Base-by-base conservation (phyloP, 2,329 filamentous ascomycete genomes). In the Nannizziopsis barbatae region DNA sequence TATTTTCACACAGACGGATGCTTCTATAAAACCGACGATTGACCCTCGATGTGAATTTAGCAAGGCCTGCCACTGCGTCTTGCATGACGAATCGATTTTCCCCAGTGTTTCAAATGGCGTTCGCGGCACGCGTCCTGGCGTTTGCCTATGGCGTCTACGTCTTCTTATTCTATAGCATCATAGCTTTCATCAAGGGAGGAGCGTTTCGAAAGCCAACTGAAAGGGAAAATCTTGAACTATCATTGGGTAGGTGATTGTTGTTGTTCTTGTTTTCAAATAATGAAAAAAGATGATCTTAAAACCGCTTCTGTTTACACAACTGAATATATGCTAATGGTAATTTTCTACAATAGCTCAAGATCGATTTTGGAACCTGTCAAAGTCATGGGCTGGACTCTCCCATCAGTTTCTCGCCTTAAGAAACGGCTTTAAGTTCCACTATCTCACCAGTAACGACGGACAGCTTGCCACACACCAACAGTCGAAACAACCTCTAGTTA, bases 371-470 rank as follows among this genome's bases (percentile, higher is more conserved):
- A 70, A 74, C 52, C 64, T 79, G 7, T 69, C 69, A 10, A 67
- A 69, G 44, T 60, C 67, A n/a, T 66, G 68, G 31, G 63, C 65
- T 9, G 69, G 67, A 12, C 65, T 76, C 37, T 65, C 61, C 17
- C 77, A 80, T 58, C 63, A 68, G 22, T 76, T 79, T 55, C 65
- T 75, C 52, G 71, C 64, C 38, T 64, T 76, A 11, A 63, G 63
- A 33, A 69, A 65, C 50, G 72, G 73, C 0, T 64, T 71, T 52
- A 72, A 71, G 53, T 69, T 80, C 22, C 77, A 80, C 58, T 79
- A 79, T 55, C 63, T 79, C 46, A 65, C 66, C 56, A 75, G 65
- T 56, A 52, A 65, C 53, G 45, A 54, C 8, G 47, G 54, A 3
- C 49, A 52, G 39, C 52, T 61, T 60, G 46, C 36, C 11, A 52